phyloP scores from a whole-genome alignment of 2,329 filamentous ascomycete genomes.

The Calonectria ilicicola region DNA sequence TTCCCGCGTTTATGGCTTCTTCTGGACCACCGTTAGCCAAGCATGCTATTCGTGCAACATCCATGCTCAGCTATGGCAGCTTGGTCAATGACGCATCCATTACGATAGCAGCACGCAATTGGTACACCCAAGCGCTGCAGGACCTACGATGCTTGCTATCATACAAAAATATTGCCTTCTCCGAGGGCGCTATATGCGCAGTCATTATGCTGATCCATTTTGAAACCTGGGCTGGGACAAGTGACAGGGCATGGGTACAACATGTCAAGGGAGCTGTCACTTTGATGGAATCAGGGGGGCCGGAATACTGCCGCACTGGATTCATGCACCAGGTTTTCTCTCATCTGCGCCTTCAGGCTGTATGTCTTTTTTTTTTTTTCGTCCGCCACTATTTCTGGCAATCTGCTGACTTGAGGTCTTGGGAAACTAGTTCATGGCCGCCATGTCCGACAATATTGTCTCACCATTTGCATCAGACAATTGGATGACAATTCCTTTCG shows the following conservation, averaged over 20 bases:
- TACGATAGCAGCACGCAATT: conserved; percentile 12
- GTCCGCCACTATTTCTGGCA: no score
- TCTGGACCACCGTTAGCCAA: not conserved
- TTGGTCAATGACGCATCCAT: conserved; percentile 12
- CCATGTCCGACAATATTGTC: conserved; percentile 21
- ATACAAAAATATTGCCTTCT: not conserved
- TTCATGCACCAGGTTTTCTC: conserved; percentile 25
- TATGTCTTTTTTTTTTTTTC: not conserved
- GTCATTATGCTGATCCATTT: conserved; percentile 21
- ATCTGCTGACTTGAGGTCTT: not conserved
- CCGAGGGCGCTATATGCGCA: conserved; percentile 4
- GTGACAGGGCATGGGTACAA: conserved; percentile 18
- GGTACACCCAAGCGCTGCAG: conserved; percentile 18
- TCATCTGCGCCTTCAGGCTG: conserved; percentile 24
- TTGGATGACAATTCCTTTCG: conserved; percentile 24
- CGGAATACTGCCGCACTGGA: conserved; percentile 10
- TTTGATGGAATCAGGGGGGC: conserved; percentile 10
- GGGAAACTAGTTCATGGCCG: conserved; percentile 16
- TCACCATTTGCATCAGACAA: conserved; percentile 13
- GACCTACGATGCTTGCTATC: conserved; percentile 7
- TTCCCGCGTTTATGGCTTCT: conserved; percentile 11
- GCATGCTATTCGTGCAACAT: conserved; percentile 24
- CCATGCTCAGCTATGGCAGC: conserved; percentile 25
- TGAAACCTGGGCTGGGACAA: conserved; percentile 24
- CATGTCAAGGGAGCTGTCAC: conserved; percentile 20